A percentile compares a stretch with the other conserved stretches of the same genome.
Evolutionary conservation across 257 asterid genomes (phyloP).

Genomic region (Solanum sejunctum): DNA sequence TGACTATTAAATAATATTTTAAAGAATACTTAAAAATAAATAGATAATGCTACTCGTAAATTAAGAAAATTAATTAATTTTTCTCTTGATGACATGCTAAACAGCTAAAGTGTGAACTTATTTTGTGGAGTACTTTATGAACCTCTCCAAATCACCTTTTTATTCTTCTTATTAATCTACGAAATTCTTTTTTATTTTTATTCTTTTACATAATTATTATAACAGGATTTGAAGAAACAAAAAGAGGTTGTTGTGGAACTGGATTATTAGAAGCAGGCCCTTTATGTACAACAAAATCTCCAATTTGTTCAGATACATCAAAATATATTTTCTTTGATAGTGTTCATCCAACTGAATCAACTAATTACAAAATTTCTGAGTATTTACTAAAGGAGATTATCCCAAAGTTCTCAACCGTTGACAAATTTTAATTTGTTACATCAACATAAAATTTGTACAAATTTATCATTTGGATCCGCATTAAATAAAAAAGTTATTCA

Average conservation of each 20-base stretch:
- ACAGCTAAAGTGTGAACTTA: no score
- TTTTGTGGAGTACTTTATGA: no score
- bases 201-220: not conserved
- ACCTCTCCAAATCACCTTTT: not conserved
- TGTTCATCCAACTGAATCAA: constrained; percentile 8
- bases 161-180: not conserved
- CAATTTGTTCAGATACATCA: constrained; percentile 1
- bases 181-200: not conserved
- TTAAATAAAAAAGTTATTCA: not conserved
- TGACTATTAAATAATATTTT: no score
- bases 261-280: constrained; percentile 14
- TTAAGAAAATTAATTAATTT: no score
- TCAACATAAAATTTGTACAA: not conserved
- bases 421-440: not conserved
- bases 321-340: constrained; percentile 6
- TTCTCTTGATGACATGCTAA: no score
- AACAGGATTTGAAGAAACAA: constrained; percentile 17
- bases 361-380: not conserved
- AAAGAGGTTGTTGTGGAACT: constrained; percentile 18
- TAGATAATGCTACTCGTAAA: no score
- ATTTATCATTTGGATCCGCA: not conserved
- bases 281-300: not conserved
- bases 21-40: no score
- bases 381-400: not conserved
- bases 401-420: not conserved